Conservation (phyloP, 495 filamentous ascomycete genomes). For the Xylaria palmicola region DNA sequence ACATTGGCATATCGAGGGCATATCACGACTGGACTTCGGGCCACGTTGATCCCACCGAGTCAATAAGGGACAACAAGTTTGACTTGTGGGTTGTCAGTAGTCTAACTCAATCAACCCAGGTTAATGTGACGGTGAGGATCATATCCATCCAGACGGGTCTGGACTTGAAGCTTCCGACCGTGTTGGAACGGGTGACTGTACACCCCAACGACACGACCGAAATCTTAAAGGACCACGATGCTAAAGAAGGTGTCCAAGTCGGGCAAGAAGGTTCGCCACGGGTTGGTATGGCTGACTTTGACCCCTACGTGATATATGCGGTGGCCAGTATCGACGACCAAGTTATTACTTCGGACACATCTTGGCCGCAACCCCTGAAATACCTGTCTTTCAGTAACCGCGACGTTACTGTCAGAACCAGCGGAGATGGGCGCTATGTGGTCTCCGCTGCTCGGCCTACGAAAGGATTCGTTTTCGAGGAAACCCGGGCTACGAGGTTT, state of each 20-base stretch:
- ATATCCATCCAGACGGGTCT: slow-evolving; percentile 64
- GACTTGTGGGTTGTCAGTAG: slow-evolving; percentile 72
- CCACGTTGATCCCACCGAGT: slow-evolving; percentile 49
- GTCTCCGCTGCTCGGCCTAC: slow-evolving; percentile 42
- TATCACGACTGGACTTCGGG: slow-evolving; percentile 61
- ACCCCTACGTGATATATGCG: slow-evolving; percentile 51
- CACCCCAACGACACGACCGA: slow-evolving; percentile 67
- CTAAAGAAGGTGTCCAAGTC: slow-evolving; percentile 2
- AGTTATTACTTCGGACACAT: slow-evolving; percentile 59
- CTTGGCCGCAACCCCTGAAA: slow-evolving; percentile 84
- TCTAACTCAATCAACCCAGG: slow-evolving; percentile 39
- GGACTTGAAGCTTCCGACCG: slow-evolving; percentile 45
- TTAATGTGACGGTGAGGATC: slow-evolving; percentile 58
- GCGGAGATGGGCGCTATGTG: slow-evolving; percentile 20
- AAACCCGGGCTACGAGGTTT: slow-evolving; percentile 37
- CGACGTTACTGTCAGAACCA: slow-evolving; percentile 24
- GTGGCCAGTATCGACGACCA: slow-evolving; percentile 43
- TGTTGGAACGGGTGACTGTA: slow-evolving; percentile 49
- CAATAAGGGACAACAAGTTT: slow-evolving; percentile 50
- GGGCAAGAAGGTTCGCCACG: slow-evolving; percentile 10
- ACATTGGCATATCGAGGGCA: slow-evolving; percentile 63
- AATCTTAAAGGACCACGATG: slow-evolving; percentile 40
- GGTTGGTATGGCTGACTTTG: slow-evolving; percentile 39
- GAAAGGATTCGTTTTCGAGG: slow-evolving; percentile 50
- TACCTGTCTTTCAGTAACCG: slow-evolving; percentile 62